phyloP scores from a whole-genome alignment of 2,329 filamentous ascomycete species.

The Ceratocystis albifundus region DNA sequence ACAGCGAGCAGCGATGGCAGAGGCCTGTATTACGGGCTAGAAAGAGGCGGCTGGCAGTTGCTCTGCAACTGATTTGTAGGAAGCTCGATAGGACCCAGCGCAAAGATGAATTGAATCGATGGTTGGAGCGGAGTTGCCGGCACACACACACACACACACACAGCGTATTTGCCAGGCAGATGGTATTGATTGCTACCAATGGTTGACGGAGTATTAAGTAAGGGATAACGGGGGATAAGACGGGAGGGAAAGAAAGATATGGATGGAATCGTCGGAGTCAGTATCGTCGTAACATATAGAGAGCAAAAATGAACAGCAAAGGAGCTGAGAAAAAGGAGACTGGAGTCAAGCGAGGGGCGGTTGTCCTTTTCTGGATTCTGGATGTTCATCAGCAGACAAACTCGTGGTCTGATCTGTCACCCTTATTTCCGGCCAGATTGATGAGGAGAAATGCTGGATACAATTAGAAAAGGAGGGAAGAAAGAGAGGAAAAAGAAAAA shows the following conservation, averaged over 20 bases:
- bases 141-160: too few species aligned
- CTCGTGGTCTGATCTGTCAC: neutral
- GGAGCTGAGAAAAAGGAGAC: slow-evolving; percentile 15
- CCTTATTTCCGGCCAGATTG: neutral
- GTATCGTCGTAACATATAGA: slow-evolving; percentile 22
- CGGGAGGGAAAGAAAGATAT: slow-evolving; percentile 15
- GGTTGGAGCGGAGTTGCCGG: neutral
- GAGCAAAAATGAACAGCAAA: slow-evolving; percentile 7
- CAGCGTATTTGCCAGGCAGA: neutral
- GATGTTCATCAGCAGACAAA: neutral
- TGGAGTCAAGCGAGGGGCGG: slow-evolving; percentile 4
- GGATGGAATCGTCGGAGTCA: slow-evolving; percentile 8
- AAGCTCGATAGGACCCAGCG: slow-evolving; percentile 9
- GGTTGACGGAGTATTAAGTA: neutral
- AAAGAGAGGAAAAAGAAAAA: neutral
- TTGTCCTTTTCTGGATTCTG: slow-evolving; percentile 2
- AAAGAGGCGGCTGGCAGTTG: neutral
- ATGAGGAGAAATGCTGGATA: slow-evolving; percentile 10
- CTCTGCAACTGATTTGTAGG: slow-evolving; percentile 2
- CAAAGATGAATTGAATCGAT: neutral
- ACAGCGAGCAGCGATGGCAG: neutral
- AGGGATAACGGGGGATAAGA: neutral
- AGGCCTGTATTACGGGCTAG: too few species aligned
- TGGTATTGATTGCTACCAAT: neutral
- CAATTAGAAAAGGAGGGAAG: slow-evolving; percentile 13